Percentiles rank a stretch among this genome's conserved stretches.
Evolutionary conservation across 2,329 filamentous ascomycete genomes (phyloP).

Genomic region (Trichoderma sp.): DNA sequence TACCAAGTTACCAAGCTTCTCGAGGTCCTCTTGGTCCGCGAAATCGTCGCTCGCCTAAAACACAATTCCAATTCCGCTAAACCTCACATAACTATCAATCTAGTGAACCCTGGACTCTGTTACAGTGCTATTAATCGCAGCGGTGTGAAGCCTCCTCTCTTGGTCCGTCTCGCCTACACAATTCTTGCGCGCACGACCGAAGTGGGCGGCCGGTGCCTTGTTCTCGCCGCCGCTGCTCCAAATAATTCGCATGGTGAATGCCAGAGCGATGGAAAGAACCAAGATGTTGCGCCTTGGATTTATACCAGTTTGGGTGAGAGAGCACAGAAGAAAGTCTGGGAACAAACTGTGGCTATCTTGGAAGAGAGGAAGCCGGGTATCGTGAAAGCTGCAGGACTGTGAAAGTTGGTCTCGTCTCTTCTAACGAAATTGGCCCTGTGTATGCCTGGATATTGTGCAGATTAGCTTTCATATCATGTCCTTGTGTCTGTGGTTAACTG

Average conservation of each 20-base stretch:
- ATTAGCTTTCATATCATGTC: background rate
- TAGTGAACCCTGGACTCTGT: background rate
- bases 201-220: background rate
- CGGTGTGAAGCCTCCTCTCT: background rate
- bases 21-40: background rate
- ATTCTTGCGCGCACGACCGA: background rate
- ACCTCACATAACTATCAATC: background rate
- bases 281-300: background rate
- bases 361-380: background rate
- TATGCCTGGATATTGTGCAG: background rate
- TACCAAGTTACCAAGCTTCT: background rate
- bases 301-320: background rate
- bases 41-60: background rate
- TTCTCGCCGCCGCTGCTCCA: background rate
- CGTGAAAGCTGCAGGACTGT: background rate
- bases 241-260: background rate
- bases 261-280: background rate
- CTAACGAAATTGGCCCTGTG: background rate
- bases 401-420: background rate
- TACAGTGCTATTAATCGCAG: background rate
- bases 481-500: background rate
- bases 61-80: fast-evolving
- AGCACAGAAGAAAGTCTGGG: background rate
- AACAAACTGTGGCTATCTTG: background rate
- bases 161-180: background rate